Evolutionary conservation across 1,284 basidiomycete genomes (phyloP).

Genomic region (Golubevia sp.): DNA sequence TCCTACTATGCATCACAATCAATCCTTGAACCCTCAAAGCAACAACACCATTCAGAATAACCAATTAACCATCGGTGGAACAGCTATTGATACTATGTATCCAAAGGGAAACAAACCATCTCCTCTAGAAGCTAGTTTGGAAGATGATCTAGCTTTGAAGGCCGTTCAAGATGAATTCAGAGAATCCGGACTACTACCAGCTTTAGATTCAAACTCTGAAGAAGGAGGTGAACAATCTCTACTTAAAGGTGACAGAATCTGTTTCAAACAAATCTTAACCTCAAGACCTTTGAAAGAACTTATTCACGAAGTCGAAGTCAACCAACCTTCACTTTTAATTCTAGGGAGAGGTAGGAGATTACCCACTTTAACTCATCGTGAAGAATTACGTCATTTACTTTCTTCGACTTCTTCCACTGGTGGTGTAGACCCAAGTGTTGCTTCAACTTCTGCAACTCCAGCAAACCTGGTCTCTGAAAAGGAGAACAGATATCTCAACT

Average conservation of each 20-base stretch:
- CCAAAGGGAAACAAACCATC: constrained; percentile 18
- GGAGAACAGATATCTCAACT: constrained; percentile 15
- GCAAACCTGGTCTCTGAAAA: background rate
- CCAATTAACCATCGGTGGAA: background rate
- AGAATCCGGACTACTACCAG: too few species aligned
- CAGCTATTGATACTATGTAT: constrained; percentile 36
- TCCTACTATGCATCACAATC: constrained; percentile 41
- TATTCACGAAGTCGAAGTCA: constrained; percentile 12
- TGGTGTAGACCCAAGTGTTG: background rate
- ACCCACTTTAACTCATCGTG: constrained; percentile 44
- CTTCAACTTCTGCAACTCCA: background rate
- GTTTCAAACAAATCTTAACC: constrained; percentile 13
- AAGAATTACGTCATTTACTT: constrained; percentile 32
- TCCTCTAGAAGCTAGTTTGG: constrained; percentile 34
- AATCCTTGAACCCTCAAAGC: constrained; percentile 11
- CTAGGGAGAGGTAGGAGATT: constrained; percentile 38
- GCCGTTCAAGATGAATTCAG: constrained; percentile 23
- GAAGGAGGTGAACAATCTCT: too few species aligned
- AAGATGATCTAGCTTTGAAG: constrained; percentile 41
- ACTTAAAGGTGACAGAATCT: background rate
- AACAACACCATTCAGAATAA: constrained; percentile 14
- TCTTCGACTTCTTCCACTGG: background rate
- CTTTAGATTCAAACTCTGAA: background rate
- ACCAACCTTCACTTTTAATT: constrained; percentile 30
- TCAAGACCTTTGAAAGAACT: constrained; percentile 24